Conservation (phyloP, 306 rosid genomes). For the Senna tora region DNA sequence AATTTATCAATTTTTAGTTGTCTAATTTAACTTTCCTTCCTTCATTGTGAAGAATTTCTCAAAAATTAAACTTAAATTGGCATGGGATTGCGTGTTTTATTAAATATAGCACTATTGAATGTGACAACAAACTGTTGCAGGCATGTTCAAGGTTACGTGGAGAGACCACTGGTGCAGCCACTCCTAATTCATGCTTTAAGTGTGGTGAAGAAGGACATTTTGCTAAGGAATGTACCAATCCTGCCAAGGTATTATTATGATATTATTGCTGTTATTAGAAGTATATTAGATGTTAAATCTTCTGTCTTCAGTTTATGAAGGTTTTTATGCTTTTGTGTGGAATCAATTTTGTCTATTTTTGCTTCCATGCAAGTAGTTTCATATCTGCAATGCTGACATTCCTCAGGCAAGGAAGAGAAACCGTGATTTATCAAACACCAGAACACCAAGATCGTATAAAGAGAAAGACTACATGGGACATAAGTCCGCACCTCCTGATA, state of each 20-base stretch:
- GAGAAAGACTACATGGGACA: slow-evolving; percentile 49
- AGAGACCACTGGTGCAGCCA: slow-evolving; percentile 51
- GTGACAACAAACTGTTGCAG: slow-evolving; percentile 41
- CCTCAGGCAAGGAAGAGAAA: slow-evolving; percentile 57
- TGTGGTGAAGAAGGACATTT: slow-evolving; percentile 92
- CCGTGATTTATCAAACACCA: slow-evolving; percentile 46
- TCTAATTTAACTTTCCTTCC: too few species aligned
- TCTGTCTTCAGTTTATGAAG: neutral
- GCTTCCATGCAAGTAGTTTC: slow-evolving; percentile 18
- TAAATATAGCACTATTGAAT: slow-evolving; percentile 3
- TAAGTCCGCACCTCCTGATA: slow-evolving; percentile 64
- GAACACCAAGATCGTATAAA: slow-evolving; percentile 43
- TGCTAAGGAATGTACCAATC: slow-evolving; percentile 74
- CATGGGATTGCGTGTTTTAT: neutral
- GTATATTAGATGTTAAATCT: neutral
- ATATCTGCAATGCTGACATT: slow-evolving; percentile 14
- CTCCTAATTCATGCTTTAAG: slow-evolving; percentile 67
- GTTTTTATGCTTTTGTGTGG: neutral
- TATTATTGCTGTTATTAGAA: neutral
- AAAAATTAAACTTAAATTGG: neutral
- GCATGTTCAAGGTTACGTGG: slow-evolving; percentile 60
- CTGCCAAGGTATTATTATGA: slow-evolving; percentile 42
- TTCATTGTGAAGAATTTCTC: too few species aligned
- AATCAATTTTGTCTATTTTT: neutral
- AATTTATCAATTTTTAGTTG: too few species aligned